Evolutionary conservation across 139 green algal species (phyloP).

Genomic region (Picochlorum sp.): DNA sequence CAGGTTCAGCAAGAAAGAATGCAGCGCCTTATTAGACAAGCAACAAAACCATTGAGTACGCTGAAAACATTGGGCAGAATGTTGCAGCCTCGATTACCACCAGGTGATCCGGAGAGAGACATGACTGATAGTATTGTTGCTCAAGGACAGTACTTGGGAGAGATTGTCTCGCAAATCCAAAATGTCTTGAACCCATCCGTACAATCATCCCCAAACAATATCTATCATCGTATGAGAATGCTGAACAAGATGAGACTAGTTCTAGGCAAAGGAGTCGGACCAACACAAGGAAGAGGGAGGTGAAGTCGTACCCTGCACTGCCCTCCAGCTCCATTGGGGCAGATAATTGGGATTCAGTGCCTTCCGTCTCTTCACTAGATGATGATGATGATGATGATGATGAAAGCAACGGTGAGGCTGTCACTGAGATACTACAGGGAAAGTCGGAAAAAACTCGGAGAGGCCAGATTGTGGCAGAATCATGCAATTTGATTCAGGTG

Average conservation of each 20-base stretch:
- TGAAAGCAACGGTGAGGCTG: neutral
- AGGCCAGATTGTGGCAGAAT: neutral
- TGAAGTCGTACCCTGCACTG: slow-evolving; percentile 6
- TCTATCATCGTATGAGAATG: neutral
- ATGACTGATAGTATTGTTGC: slow-evolving; percentile 51
- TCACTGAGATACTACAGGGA: too few relatives aligned
- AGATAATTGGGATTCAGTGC: slow-evolving; percentile 9
- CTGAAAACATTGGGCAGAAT: slow-evolving; percentile 55
- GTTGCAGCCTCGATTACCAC: slow-evolving; percentile 44
- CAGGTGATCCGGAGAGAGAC: slow-evolving; percentile 42
- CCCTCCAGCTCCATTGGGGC: slow-evolving; percentile 19
- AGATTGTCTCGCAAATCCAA: slow-evolving; percentile 52
- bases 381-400: neutral
- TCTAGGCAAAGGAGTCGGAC: neutral
- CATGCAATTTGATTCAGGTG: neutral
- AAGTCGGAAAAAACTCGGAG: too few relatives aligned
- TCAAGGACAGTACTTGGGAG: slow-evolving; percentile 46
- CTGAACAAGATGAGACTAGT: neutral
- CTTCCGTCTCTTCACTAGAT: neutral
- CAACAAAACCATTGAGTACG: slow-evolving; percentile 39
- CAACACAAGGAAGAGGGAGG: neutral
- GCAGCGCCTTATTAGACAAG: slow-evolving; percentile 36
- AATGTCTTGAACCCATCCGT: neutral
- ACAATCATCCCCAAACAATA: neutral
- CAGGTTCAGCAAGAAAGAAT: slow-evolving; percentile 23